These are phyloP conservation scores for Puccinia coronata DNA, from an alignment of 1,284 basidiomycete genomes.

Conservation along the genomic window DNA sequence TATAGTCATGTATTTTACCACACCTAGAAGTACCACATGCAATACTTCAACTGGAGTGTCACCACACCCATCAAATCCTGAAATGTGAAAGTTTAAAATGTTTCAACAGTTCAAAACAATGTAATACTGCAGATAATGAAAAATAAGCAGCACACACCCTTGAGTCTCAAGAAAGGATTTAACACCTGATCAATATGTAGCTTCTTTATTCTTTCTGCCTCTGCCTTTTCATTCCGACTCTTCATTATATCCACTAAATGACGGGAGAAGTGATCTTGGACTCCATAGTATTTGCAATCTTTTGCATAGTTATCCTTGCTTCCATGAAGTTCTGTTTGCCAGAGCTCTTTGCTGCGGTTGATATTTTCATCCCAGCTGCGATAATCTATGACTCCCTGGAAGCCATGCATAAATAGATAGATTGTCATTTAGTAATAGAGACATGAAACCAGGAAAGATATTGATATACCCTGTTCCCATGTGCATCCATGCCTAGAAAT, in stretches of 20 bases:
- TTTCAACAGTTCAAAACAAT: too few relatives aligned
- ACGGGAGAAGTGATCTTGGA: neutral
- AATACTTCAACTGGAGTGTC: slow-evolving; percentile 60
- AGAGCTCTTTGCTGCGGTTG: too few relatives aligned
- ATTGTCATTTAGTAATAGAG: too few relatives aligned
- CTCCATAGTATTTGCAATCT: neutral
- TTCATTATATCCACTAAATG: neutral
- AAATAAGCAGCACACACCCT: too few relatives aligned
- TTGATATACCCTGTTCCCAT: too few relatives aligned
- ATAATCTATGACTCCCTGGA: too few relatives aligned
- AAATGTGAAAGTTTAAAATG: neutral
- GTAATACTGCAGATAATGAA: too few relatives aligned
- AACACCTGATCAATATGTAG: neutral
- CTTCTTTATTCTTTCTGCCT: neutral
- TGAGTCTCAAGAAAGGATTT: slow-evolving; percentile 4
- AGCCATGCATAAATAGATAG: too few relatives aligned
- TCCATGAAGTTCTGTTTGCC: too few relatives aligned
- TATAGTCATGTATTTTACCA: slow-evolving; percentile 61
- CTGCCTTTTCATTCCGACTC: neutral
- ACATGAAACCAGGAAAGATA: too few relatives aligned
- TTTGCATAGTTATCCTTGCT: too few relatives aligned
- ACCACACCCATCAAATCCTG: slow-evolving; percentile 58
- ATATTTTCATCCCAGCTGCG: too few relatives aligned
- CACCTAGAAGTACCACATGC: slow-evolving; percentile 59
- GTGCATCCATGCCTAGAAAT: neutral